Evolutionary conservation across 805 yeast species (phyloP), one percentile per base, ranked within the genome.

Genomic region (Metschnikowia corniflorae): DNA sequence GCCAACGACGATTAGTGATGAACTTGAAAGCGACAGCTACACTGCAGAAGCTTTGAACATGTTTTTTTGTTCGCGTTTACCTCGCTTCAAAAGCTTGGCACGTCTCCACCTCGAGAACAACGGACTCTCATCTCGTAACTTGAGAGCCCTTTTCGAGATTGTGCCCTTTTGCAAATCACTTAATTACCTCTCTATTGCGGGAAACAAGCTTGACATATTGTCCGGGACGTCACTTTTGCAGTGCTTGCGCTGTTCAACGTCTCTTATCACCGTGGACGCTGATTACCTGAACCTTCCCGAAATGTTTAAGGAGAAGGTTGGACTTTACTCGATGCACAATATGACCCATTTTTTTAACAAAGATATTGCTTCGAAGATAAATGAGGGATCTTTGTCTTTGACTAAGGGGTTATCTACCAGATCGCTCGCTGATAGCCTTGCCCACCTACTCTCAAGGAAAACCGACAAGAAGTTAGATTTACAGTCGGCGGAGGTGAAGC

Each of bases 241-340:
- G 30, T 82, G 86, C 3, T 77, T 83, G n/a, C 77, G 78, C 51
- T 69, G 74, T 35, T 77, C 88, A 0, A 70, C 71, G 16, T 71
- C 80, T n/a, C 62, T 89, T 30, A 75, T 79, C 34, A 77, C 80
- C 12, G 60, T 86, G 26, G 93, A 83, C 47, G 67, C 85, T 33
- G 89, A 85, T 49, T 71, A 71, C 39, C 79, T 71, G 15, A 60
- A 68, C 15, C 70, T 85, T 46, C 81, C 89, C 9, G 75, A 73
- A 35, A 66, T 71, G 33, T 71, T 82, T 45, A 78, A 76, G 50
- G 84, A 87, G 27, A 75, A 80, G 50, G 75, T 88, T 40, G 93
- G 94, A 1, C 70, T 85, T 29, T 80, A 83, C 49, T 75, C 93
- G 31, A 80, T 89, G 81, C 75, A 82, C 50, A 89, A 89, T 57